These are phyloP conservation scores for Aureobasidium zeae DNA, from an alignment of 2,329 filamentous ascomycete species.

Conservation along the genomic window DNA sequence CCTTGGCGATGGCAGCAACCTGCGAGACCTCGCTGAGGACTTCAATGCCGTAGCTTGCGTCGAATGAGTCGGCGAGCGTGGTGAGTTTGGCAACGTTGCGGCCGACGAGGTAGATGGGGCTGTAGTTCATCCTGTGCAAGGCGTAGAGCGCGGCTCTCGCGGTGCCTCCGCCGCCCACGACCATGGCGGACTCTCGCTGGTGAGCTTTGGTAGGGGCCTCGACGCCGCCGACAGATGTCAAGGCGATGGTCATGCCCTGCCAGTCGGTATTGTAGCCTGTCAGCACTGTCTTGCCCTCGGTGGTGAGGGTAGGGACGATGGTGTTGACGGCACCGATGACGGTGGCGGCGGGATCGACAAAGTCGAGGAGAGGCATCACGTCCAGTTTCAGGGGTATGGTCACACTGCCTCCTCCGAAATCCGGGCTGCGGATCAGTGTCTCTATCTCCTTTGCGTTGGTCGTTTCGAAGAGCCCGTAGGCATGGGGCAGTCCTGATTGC, in stretches of 20 bases:
- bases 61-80: slow-evolving; percentile 62
- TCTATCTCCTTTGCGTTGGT: slow-evolving; percentile 52
- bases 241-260: slow-evolving; percentile 76
- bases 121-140: slow-evolving; percentile 71
- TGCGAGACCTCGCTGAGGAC: slow-evolving; percentile 49
- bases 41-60: slow-evolving; percentile 59
- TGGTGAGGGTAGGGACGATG: slow-evolving; percentile 53
- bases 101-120: slow-evolving; percentile 78
- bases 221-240: slow-evolving; percentile 53
- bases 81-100: slow-evolving; percentile 61
- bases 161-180: slow-evolving; percentile 87
- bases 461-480: slow-evolving; percentile 71
- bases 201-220: no score
- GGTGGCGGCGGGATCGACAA: slow-evolving; percentile 66
- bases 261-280: slow-evolving; percentile 93
- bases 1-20: no score
- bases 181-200: slow-evolving; percentile 49
- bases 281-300: slow-evolving; percentile 40
- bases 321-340: slow-evolving; percentile 93
- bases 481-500: slow-evolving; percentile 69
- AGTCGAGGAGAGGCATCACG: slow-evolving; percentile 71
- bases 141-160: slow-evolving; percentile 86
- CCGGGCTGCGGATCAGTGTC: slow-evolving; percentile 55
- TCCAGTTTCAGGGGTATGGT: slow-evolving; percentile 93
- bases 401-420: slow-evolving; percentile 89